Percentiles rank a stretch among this genome's conserved stretches.
These are phyloP conservation scores for Escallonia herrerae DNA, from an alignment of 129 eudicot genomes.

Conservation along the genomic window DNA sequence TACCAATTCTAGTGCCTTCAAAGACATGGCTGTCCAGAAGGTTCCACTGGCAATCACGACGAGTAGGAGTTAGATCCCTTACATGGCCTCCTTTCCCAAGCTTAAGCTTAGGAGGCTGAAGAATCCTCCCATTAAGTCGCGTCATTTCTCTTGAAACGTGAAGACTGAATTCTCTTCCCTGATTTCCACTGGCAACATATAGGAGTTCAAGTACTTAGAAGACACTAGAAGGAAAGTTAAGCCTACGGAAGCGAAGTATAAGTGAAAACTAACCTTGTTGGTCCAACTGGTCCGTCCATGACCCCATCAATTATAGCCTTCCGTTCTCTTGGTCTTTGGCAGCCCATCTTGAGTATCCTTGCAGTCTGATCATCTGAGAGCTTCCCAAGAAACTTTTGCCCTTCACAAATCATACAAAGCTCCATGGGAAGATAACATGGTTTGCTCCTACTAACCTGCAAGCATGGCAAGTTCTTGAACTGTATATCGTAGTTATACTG, in stretches of 20 bases:
- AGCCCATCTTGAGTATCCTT: conserved; percentile 73
- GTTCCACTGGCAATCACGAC: conserved; percentile 92
- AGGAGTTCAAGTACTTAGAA: neutral
- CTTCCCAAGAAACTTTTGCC: conserved; percentile 92
- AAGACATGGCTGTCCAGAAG: conserved; percentile 81
- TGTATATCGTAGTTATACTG: conserved; percentile 75
- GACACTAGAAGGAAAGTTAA: neutral
- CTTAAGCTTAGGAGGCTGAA: conserved; percentile 82
- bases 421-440: conserved; percentile 97
- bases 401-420: conserved; percentile 89
- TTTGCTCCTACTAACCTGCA: conserved; percentile 79
- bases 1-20: conserved; percentile 75
- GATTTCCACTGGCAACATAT: conserved; percentile 49
- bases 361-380: conserved; percentile 91
- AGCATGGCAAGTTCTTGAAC: conserved; percentile 72
- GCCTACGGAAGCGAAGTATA: neutral
- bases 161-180: conserved; percentile 64
- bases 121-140: conserved; percentile 68
- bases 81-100: conserved; percentile 83
- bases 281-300: conserved; percentile 89
- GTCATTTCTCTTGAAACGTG: conserved; percentile 72
- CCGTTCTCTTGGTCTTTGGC: conserved; percentile 78
- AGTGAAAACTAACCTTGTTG: conserved; percentile 50
- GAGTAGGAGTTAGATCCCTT: conserved; percentile 55
- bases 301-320: conserved; percentile 73